These are phyloP conservation scores for Russula sp. DNA, from an alignment of 768 basidiomycete genomes.

Conservation along the genomic window DNA sequence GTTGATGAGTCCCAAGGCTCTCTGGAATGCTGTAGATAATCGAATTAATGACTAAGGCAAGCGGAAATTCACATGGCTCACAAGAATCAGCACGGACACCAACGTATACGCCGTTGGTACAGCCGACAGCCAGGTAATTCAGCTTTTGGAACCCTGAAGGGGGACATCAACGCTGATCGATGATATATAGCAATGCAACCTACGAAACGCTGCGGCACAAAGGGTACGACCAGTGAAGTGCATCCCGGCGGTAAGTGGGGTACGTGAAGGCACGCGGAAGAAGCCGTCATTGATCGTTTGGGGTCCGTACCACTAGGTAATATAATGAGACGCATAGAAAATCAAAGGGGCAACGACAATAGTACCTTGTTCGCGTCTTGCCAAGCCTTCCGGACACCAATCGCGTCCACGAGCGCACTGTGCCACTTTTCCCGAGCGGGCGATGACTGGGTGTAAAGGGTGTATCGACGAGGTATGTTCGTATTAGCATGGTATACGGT, in stretches of 20 bases:
- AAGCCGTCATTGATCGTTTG: slow-evolving; percentile 50
- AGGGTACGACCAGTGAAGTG: slow-evolving; percentile 52
- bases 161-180: slow-evolving; percentile 8
- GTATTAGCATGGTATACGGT: slow-evolving; percentile 65
- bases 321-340: background rate
- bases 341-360: background rate
- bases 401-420: slow-evolving; percentile 49
- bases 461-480: slow-evolving; percentile 54
- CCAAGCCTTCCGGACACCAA: slow-evolving; percentile 53
- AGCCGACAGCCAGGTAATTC: slow-evolving; percentile 57
- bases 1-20: slow-evolving; percentile 44
- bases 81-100: slow-evolving; percentile 48
- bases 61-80: slow-evolving; percentile 28
- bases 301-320: slow-evolving; percentile 56
- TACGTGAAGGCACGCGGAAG: slow-evolving; percentile 43
- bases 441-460: slow-evolving; percentile 58
- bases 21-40: slow-evolving; percentile 43
- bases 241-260: slow-evolving; percentile 25
- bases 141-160: slow-evolving; percentile 41
- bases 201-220: slow-evolving; percentile 59
- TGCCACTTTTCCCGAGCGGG: slow-evolving; percentile 56
- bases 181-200: slow-evolving; percentile 22
- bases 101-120: slow-evolving; percentile 63
- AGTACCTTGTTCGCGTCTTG: slow-evolving; percentile 70
- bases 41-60: background rate